Evolutionary conservation across 352 stramenopile genomes (phyloP), one percentile per base, ranked within the genome.

Genomic region (Plasmopara halstedii): DNA sequence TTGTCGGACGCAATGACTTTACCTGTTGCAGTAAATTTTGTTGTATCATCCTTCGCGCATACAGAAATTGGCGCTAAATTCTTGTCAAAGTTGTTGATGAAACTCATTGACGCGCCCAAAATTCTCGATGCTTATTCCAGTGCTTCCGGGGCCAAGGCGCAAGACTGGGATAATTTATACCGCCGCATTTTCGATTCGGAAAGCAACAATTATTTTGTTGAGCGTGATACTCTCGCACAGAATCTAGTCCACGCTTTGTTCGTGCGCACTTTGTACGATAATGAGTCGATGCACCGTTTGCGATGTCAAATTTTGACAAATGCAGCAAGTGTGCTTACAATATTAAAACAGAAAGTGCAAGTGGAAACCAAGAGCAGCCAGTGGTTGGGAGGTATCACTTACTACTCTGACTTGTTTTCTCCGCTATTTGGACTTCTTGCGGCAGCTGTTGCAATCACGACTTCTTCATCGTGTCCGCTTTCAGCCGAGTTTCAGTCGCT

Each of bases 181-280:
- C 62, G 64, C 35, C 71, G 72, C 32, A 90, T 90, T 44, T 90
- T 90, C 40, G 79, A 90, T 43, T 64, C 73, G 6, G 79, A 90
- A 53, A 85, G 73, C 56, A 79, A 62, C 54, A 90, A 90, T 45
- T 90, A 83, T 46, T 90, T 83, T 41, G 71, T 65, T 21, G 75
- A 90, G 41, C 33, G 42, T 0, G 79, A 87, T 25, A 53, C 85
- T 14, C 35, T 83, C 20, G 75, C 73, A 13, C 79, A 90, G 48
- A 69, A 85, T 22, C 59, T 69, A 19, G 51, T 72, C 7, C 66
- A 64, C 47, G 63, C 70, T 26, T 27, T 83, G 29, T 52, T 78
- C 13, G 59, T 34, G 40, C 42, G 52, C 42, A 51, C 62, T 4
- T 35, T 27, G 25, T 51, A 39, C 6, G 37, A 56, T 35, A 27